phyloP scores from a whole-genome alignment of 768 basidiomycete genomes.

The Boletus sp. region DNA sequence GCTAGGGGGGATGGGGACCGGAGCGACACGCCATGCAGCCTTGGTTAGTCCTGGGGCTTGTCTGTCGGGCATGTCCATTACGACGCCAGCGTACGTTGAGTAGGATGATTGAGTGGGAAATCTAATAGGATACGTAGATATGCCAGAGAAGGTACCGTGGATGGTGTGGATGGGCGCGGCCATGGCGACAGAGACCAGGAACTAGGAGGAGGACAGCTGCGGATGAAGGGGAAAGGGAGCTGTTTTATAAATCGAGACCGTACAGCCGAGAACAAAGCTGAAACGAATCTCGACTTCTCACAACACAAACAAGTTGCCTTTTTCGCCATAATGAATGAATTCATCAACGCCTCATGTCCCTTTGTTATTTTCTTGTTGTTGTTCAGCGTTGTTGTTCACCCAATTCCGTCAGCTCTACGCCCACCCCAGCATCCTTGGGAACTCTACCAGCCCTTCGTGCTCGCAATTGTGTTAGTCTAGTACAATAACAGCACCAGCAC shows the following conservation, averaged over 20 bases:
- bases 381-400: constrained; percentile 7
- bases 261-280: constrained; percentile 20
- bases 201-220: constrained; percentile 12
- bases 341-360: constrained; percentile 5
- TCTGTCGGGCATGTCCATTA: constrained; percentile 23
- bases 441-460: background rate
- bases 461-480: constrained; percentile 14
- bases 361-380: constrained; percentile 9
- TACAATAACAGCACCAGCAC: constrained; percentile 14
- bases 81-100: constrained; percentile 28
- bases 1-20: constrained; percentile 21
- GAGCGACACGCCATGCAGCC: constrained; percentile 25
- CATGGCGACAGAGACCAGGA: constrained; percentile 22
- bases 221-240: background rate
- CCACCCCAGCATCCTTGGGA: background rate
- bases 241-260: constrained; percentile 20
- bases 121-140: constrained; percentile 22
- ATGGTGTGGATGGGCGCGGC: constrained; percentile 30
- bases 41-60: constrained; percentile 22
- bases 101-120: constrained; percentile 8
- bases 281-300: constrained; percentile 12
- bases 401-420: background rate
- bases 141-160: constrained; percentile 32
- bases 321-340: constrained; percentile 21
- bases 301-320: constrained; percentile 9